Percentiles rank a stretch among this genome's conserved stretches.
These are phyloP conservation scores for Fusarium tuaranense DNA, from an alignment of 2,329 filamentous ascomycete species.

Conservation along the genomic window DNA sequence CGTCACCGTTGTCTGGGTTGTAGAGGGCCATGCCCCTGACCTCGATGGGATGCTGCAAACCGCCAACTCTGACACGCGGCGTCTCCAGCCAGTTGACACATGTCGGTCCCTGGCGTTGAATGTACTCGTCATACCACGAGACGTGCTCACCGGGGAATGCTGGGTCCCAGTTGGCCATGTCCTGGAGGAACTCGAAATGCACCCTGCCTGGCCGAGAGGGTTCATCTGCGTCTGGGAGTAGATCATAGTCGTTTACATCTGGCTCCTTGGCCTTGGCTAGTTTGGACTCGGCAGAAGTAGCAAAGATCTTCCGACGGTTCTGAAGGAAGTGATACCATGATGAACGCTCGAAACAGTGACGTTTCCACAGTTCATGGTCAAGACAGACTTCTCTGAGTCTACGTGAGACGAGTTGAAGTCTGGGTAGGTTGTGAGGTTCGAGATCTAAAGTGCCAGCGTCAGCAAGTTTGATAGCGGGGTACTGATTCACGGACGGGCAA, in stretches of 20 bases:
- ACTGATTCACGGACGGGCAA: conserved; percentile 29
- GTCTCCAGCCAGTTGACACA: conserved; percentile 81
- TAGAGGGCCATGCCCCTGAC: conserved; percentile 80
- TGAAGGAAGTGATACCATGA: conserved; percentile 72
- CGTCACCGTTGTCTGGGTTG: conserved; percentile 62
- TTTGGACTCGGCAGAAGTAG: conserved; percentile 39
- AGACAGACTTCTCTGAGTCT: conserved; percentile 75
- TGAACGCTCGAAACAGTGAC: conserved; percentile 79
- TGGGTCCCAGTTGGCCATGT: conserved; percentile 87
- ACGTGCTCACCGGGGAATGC: conserved; percentile 77
- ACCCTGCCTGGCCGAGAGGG: conserved; percentile 13
- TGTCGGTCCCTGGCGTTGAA: conserved; percentile 82
- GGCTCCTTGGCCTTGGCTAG: conserved; percentile 15
- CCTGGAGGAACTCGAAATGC: conserved; percentile 54
- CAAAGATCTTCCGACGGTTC: conserved; percentile 49
- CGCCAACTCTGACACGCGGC: conserved; percentile 59
- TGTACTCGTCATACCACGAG: conserved; percentile 91
- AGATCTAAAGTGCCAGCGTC: conserved; percentile 47
- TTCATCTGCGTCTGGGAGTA: conserved; percentile 43
- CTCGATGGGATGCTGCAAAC: conserved; percentile 66
- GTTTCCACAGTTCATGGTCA: conserved; percentile 82
- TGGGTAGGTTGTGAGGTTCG: conserved; percentile 62
- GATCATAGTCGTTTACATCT: conserved; percentile 7
- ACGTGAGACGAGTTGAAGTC: conserved; percentile 76
- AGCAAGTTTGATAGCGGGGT: conserved; percentile 35